phyloP scores from a whole-genome alignment of 768 basidiomycete genomes.

The Russula abietina region DNA sequence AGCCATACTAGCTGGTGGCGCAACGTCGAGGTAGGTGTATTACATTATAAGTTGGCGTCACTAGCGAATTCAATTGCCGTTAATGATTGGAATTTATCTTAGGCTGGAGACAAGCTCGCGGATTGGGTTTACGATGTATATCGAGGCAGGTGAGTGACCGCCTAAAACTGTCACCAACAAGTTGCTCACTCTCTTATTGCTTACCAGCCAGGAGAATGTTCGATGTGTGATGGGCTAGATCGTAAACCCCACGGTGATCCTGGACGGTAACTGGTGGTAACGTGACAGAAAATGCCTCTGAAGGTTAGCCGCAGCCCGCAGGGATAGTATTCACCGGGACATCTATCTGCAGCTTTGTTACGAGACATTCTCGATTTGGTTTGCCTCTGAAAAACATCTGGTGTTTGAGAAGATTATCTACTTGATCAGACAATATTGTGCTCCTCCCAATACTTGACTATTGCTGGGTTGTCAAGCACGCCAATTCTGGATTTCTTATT shows the following conservation, averaged over 20 bases:
- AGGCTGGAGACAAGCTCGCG: neutral
- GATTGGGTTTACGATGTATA: neutral
- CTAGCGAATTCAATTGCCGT: neutral
- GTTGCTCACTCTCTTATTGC: neutral
- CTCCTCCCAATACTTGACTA: too few relatives aligned
- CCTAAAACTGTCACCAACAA: neutral
- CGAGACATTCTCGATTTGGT: too few relatives aligned
- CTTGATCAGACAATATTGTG: too few relatives aligned
- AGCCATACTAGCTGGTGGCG: neutral
- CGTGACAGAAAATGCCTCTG: neutral
- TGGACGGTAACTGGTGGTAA: neutral
- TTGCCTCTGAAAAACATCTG: too few relatives aligned
- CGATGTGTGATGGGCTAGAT: conserved; percentile 2
- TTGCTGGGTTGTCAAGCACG: too few relatives aligned
- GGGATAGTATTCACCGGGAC: neutral
- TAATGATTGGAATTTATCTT: neutral
- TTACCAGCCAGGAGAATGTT: neutral
- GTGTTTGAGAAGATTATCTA: too few relatives aligned
- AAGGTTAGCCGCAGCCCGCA: neutral
- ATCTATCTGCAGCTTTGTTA: neutral
- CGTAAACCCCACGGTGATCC: neutral
- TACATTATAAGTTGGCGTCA: too few relatives aligned
- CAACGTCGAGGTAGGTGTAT: neutral
- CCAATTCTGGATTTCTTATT: too few relatives aligned
- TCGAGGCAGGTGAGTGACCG: neutral